Base-by-base conservation (phyloP, 2,329 filamentous ascomycete genomes). In the Anisogramma anomala region DNA sequence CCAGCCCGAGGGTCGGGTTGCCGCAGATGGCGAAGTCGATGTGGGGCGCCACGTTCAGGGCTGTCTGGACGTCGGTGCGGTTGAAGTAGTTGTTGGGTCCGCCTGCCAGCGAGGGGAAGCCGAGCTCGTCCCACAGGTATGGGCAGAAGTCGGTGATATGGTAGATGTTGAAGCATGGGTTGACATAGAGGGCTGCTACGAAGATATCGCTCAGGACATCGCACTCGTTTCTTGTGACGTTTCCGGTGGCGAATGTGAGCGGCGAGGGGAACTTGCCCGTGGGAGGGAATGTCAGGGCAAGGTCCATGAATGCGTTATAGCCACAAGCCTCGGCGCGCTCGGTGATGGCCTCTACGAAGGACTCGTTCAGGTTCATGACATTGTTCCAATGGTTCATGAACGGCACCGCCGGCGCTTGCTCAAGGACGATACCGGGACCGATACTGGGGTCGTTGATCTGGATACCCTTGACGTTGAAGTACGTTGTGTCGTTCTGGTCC, bases 401-500 rank as follows among this genome's bases (percentile, higher is more conserved):
- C 0, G 69, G 61, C 0, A 72, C 67, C 2, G 69, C 62, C 1
- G 74, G 68, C 3, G 70, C 60, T 33, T 66, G 55, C 26, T 55
- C 47, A 41, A 63, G 58, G 0, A 67, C 43, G 1, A 49, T 51
- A 26, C 70, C 64, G 7, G 71, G 66, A 5, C 71, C 74, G 8
- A 77, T 66, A 4, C 68, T 65, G 0, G 81, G 80, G 48, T 86
- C 80, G 50, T 83, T 82, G 42, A 87, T 72, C 58, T 85, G 61
- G 36, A 81, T 73, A 0, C 72, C 77, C 36, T 73, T 66, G 2
- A 85, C 58, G 51, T 85, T 71, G 56, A 74, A 84, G 58, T 82
- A 76, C 13, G 60, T 62, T 2, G 65, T 71, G 55, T 85, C 69
- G 10, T 81, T 57, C 20, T 67, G 66, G 39, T 81, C 72, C 48